Conservation (phyloP, 306 rosid species). For the Pueraria montana region DNA sequence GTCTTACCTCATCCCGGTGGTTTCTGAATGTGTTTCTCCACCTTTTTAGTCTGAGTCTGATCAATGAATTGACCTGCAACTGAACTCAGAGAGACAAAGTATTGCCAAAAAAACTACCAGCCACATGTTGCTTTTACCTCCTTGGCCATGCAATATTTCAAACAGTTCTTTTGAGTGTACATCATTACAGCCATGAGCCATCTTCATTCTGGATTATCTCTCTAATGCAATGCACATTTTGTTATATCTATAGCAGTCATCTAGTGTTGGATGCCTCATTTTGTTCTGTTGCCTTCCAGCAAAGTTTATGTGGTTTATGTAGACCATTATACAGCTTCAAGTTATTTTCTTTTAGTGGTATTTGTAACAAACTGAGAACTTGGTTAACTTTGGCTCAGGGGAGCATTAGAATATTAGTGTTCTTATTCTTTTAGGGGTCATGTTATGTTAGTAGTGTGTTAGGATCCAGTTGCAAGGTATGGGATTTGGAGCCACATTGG, state of each 20-base stretch:
- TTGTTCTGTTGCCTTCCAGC: neutral
- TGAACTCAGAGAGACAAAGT: neutral
- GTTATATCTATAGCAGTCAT: conserved; percentile 1
- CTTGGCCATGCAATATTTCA: no score
- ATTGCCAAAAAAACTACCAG: conserved; percentile 1
- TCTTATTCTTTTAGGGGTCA: neutral
- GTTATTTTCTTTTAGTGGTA: conserved; percentile 24
- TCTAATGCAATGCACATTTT: neutral
- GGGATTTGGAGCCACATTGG: no score
- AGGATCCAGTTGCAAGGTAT: no score
- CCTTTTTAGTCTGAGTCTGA: neutral
- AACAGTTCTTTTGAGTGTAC: neutral
- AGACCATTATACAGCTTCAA: conserved; percentile 5
- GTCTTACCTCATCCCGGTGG: neutral
- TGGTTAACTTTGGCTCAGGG: neutral
- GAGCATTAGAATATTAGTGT: no score
- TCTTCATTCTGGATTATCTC: neutral
- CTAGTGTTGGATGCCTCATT: conserved; percentile 22
- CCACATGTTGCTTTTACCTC: no score
- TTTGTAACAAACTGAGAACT: neutral
- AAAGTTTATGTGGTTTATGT: conserved; percentile 1
- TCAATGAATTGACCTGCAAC: neutral
- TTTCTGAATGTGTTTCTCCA: neutral
- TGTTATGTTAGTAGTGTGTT: neutral
- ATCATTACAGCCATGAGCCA: neutral